phyloP scores from a whole-genome alignment of 495 filamentous ascomycete species.

The Neurospora africana region DNA sequence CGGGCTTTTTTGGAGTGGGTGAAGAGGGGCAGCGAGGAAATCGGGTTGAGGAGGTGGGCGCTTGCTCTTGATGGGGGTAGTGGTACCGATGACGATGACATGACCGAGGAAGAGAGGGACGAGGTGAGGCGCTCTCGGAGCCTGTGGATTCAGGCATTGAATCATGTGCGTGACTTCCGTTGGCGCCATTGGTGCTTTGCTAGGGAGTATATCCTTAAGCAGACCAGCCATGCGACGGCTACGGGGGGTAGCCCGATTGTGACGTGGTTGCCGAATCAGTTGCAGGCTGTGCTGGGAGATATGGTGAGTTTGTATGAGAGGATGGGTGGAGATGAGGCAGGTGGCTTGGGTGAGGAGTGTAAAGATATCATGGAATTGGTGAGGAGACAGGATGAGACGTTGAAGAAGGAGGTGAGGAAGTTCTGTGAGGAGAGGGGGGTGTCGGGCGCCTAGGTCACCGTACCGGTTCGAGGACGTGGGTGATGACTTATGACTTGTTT shows the following conservation, averaged over 20 bases:
- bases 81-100: slow-evolving; percentile 21
- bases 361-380: slow-evolving; percentile 62
- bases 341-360: slow-evolving; percentile 24
- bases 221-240: slow-evolving; percentile 71
- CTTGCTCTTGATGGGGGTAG: slow-evolving; percentile 33
- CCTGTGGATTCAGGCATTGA: slow-evolving; percentile 60
- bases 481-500: background rate
- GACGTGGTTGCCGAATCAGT: slow-evolving; percentile 80
- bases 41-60: slow-evolving; percentile 53
- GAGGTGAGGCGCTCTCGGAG: slow-evolving; percentile 28
- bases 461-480: background rate
- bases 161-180: slow-evolving; percentile 82
- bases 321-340: slow-evolving; percentile 30
- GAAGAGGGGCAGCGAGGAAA: slow-evolving; percentile 38
- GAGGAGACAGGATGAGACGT: slow-evolving; percentile 52
- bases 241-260: slow-evolving; percentile 89
- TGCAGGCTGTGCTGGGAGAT: slow-evolving; percentile 64
- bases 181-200: slow-evolving; percentile 95
- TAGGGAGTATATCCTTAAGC: slow-evolving; percentile 84
- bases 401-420: slow-evolving; percentile 68
- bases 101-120: slow-evolving; percentile 8
- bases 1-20: slow-evolving; percentile 71
- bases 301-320: slow-evolving; percentile 54
- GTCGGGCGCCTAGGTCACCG: background rate
- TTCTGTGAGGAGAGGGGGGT: slow-evolving; percentile 67